Conservation (phyloP, 148 eudicot species). For the Cornus suecica region DNA sequence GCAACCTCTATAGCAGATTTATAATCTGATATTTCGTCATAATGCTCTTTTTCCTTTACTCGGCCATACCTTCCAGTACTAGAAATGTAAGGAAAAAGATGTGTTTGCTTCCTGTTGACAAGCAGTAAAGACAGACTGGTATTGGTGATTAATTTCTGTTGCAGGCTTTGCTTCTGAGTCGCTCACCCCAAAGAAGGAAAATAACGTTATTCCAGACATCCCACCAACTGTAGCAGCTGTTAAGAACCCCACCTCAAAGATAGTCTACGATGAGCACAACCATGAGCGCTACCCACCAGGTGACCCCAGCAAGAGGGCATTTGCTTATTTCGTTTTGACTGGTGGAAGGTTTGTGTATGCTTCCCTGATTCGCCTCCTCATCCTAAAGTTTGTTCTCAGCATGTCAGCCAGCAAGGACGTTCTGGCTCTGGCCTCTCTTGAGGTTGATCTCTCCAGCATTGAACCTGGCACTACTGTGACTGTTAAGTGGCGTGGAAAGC, state of each 20-base stretch:
- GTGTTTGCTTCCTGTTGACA: neutral
- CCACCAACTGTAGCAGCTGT: conserved; percentile 66
- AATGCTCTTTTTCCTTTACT: neutral
- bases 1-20: neutral
- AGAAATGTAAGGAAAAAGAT: neutral
- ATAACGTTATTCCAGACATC: conserved; percentile 27
- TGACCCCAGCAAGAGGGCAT: conserved; percentile 71
- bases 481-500: conserved; percentile 92
- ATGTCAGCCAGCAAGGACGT: conserved; percentile 81
- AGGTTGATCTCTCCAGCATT: conserved; percentile 71
- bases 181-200: conserved; percentile 34
- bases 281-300: conserved; percentile 74
- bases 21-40: neutral
- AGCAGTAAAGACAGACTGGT: neutral
- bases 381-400: conserved; percentile 72
- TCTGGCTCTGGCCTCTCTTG: conserved; percentile 69
- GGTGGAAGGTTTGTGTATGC: conserved; percentile 76
- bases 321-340: conserved; percentile 65
- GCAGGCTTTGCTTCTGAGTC: conserved; percentile 54
- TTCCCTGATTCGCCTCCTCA: conserved; percentile 58
- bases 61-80: neutral
- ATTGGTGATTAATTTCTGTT: conserved; percentile 3
- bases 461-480: conserved; percentile 70
- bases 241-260: conserved; percentile 60
- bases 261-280: conserved; percentile 53